Conservation (phyloP, 2,329 filamentous ascomycete genomes). For the Ascochyta fabae region DNA sequence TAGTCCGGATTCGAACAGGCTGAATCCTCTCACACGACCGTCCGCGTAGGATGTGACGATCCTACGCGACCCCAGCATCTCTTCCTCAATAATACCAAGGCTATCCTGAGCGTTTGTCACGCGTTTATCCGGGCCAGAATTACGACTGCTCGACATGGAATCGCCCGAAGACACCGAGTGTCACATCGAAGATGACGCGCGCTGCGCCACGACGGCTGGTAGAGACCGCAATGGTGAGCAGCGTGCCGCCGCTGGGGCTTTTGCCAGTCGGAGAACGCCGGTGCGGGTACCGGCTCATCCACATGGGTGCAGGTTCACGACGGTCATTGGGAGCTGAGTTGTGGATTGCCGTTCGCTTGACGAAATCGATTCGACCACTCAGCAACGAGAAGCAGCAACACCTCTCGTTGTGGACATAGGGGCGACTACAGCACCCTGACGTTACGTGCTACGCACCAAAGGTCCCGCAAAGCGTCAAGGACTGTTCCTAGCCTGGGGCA, state of each 20-base stretch:
- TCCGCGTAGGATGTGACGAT: not conserved
- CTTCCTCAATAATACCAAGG: constrained; percentile 6
- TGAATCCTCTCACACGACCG: not conserved
- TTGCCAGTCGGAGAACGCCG: constrained; percentile 13
- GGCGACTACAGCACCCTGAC: not conserved
- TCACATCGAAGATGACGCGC: constrained; percentile 20
- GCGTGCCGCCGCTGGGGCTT: not conserved
- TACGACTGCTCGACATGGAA: not conserved
- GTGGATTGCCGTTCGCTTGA: constrained; percentile 14
- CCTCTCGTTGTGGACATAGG: constrained; percentile 1
- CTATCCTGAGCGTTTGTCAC: constrained; percentile 18
- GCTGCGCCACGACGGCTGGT: constrained; percentile 16
- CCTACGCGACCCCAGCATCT: constrained; percentile 3
- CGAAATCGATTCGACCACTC: constrained; percentile 8
- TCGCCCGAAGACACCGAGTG: constrained; percentile 19
- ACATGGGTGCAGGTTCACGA: constrained; percentile 7
- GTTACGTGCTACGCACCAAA: not conserved
- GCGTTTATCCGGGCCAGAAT: constrained; percentile 24
- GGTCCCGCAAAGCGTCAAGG: not conserved
- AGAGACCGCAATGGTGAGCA: not conserved
- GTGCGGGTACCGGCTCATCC: constrained; percentile 4
- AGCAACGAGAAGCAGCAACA: constrained; percentile 7
- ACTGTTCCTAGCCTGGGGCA: not conserved
- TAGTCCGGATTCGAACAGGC: not conserved
- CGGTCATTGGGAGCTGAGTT: constrained; percentile 14